phyloP scores from a whole-genome alignment of 306 rosid genomes.

The Vigna mungo region DNA sequence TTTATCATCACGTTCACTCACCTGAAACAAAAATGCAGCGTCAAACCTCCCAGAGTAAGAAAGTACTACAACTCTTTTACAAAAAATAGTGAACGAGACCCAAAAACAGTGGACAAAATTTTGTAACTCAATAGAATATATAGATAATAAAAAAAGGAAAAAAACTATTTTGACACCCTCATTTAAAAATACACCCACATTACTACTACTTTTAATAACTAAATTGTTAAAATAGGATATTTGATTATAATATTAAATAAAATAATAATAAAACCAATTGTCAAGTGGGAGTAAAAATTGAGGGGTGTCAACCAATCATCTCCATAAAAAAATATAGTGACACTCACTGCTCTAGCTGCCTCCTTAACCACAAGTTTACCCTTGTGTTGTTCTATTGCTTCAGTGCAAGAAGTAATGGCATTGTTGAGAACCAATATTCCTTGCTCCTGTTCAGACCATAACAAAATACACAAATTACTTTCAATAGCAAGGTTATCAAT shows the following conservation, averaged over 20 bases:
- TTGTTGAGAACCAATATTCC: slow-evolving; percentile 79
- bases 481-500: slow-evolving; percentile 13
- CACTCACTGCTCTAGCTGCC: slow-evolving; percentile 91
- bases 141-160: slow-evolving; percentile 1
- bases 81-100: slow-evolving; percentile 13
- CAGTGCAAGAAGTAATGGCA: slow-evolving; percentile 78
- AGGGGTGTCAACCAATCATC: too few species aligned
- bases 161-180: too few species aligned
- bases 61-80: background rate
- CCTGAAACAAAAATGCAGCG: slow-evolving; percentile 58
- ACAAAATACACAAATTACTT: slow-evolving; percentile 26
- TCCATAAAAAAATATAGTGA: slow-evolving; percentile 1
- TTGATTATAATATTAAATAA: too few species aligned
- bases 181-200: too few species aligned
- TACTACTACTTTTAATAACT: too few species aligned
- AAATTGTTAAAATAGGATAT: too few species aligned
- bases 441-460: slow-evolving; percentile 71
- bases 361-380: slow-evolving; percentile 92
- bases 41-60: slow-evolving; percentile 28
- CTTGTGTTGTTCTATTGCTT: slow-evolving; percentile 84
- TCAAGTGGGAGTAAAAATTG: too few species aligned
- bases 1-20: slow-evolving; percentile 92
- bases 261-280: too few species aligned
- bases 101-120: slow-evolving; percentile 28
- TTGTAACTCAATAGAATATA: background rate